A percentile compares a stretch with the other conserved stretches of the same genome.
These are phyloP conservation scores for Aureobasidium sp. DNA, from an alignment of 2,329 filamentous ascomycete species.

Conservation along the genomic window DNA sequence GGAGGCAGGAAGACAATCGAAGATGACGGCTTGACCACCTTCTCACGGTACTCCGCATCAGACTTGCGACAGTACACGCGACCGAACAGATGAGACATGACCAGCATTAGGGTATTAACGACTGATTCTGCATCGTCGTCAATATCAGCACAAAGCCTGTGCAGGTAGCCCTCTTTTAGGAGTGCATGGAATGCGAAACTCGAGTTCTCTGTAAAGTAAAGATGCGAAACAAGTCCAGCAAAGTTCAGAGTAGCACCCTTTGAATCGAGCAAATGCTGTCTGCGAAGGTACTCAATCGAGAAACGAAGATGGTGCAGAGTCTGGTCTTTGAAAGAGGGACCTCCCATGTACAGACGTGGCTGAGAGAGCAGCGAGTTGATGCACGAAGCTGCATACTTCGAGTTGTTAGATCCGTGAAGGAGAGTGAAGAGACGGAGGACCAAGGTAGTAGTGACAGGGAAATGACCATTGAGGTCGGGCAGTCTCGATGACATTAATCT, in stretches of 20 bases:
- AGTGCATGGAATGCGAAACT: slow-evolving; percentile 72
- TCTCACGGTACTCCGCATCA: slow-evolving; percentile 42
- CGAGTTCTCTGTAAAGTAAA: slow-evolving; percentile 71
- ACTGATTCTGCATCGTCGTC: slow-evolving; percentile 44
- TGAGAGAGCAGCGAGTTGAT: slow-evolving; percentile 64
- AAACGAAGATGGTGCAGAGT: slow-evolving; percentile 72
- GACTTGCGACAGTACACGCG: slow-evolving; percentile 47
- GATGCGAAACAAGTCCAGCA: slow-evolving; percentile 60
- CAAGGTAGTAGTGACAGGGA: slow-evolving; percentile 67
- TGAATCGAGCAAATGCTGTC: slow-evolving; percentile 57
- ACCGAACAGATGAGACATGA: slow-evolving; percentile 65
- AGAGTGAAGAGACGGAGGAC: slow-evolving; percentile 63
- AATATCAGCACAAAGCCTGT: slow-evolving; percentile 54
- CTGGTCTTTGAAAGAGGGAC: slow-evolving; percentile 58
- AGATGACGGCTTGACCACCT: slow-evolving; percentile 49
- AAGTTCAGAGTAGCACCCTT: slow-evolving; percentile 64
- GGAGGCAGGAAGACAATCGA: slow-evolving; percentile 60
- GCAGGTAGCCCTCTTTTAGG: slow-evolving; percentile 64
- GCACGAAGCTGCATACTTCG: slow-evolving; percentile 53
- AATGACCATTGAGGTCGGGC: slow-evolving; percentile 69
- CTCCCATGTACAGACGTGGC: slow-evolving; percentile 63
- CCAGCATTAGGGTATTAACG: slow-evolving; percentile 56
- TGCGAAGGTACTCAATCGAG: slow-evolving; percentile 70
- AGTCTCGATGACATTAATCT: slow-evolving; percentile 66
- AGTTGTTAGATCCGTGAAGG: slow-evolving; percentile 58